Percentiles rank a stretch among this genome's conserved stretches.
These are phyloP conservation scores for Linderina pennispora DNA, from an alignment of 192 early-diverging fungal genomes.

Conservation along the genomic window DNA sequence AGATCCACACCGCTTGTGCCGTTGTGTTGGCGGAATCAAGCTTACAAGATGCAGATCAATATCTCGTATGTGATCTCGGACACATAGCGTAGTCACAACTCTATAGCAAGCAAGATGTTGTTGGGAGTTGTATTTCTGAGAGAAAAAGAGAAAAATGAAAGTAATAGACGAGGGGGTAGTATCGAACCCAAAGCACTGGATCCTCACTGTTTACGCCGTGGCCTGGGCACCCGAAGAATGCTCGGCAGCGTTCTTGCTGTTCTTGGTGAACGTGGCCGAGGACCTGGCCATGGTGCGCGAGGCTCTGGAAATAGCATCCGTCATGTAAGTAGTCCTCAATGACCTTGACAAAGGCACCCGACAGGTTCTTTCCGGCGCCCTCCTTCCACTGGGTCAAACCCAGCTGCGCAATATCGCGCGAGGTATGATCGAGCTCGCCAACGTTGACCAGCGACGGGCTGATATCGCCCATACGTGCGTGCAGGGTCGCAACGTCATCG, in stretches of 20 bases:
- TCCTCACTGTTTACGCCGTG: background rate
- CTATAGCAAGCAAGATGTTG: too few species aligned
- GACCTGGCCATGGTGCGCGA: slow-evolving; percentile 97
- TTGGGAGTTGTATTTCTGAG: too few species aligned
- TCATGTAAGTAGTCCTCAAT: slow-evolving; percentile 93
- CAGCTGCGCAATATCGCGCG: slow-evolving; percentile 47
- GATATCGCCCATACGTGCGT: slow-evolving; percentile 82
- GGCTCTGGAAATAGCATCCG: slow-evolving; percentile 86
- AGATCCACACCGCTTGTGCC: too few species aligned
- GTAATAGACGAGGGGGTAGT: too few species aligned
- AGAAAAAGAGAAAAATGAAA: too few species aligned
- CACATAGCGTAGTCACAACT: too few species aligned
- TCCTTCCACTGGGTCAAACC: slow-evolving; percentile 54
- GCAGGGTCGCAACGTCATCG: slow-evolving; percentile 76
- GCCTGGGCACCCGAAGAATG: background rate
- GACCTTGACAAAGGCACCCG: slow-evolving; percentile 51
- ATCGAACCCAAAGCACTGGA: too few species aligned
- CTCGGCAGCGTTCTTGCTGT: background rate
- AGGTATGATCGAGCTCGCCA: slow-evolving; percentile 57
- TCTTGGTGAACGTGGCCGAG: slow-evolving; percentile 49
- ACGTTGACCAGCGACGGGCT: slow-evolving; percentile 76
- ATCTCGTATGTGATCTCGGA: too few species aligned
- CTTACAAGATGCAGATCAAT: too few species aligned
- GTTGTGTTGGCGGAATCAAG: too few species aligned
- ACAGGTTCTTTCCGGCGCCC: slow-evolving; percentile 10